phyloP scores from a whole-genome alignment of 2,329 filamentous ascomycete genomes.

The Fusarium pininemorale region DNA sequence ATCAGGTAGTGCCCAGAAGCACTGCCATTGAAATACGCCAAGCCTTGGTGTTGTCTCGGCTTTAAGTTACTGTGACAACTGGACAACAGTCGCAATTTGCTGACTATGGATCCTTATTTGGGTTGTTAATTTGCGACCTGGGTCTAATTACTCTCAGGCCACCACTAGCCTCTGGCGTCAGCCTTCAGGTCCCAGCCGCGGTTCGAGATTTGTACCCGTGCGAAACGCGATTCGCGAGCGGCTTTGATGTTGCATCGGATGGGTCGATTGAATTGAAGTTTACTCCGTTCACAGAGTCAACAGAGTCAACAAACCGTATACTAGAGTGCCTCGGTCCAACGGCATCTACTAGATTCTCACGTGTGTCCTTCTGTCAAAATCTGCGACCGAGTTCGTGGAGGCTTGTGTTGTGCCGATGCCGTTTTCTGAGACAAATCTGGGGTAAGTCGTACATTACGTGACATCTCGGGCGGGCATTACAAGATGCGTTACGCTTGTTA shows the following conservation, averaged over 20 bases:
- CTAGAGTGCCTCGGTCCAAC: constrained; percentile 22
- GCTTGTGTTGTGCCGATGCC: constrained; percentile 6
- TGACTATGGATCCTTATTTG: constrained; percentile 20
- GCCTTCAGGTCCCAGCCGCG: constrained; percentile 6
- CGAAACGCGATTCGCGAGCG: constrained; percentile 1
- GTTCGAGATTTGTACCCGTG: constrained; percentile 4
- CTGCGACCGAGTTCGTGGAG: not conserved
- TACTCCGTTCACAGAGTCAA: not conserved
- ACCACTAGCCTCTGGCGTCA: constrained; percentile 22
- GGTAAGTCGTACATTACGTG: constrained; percentile 1
- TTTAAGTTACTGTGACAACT: constrained; percentile 42
- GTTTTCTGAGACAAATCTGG: constrained; percentile 28
- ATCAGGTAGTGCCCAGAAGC: not conserved
- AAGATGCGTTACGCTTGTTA: not conserved
- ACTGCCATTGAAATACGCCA: constrained; percentile 20
- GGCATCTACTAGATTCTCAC: not conserved
- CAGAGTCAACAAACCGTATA: not conserved
- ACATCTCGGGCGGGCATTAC: not conserved
- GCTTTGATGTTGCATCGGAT: not conserved
- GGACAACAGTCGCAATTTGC: constrained; percentile 4
- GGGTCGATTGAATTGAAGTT: not conserved
- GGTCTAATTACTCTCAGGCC: constrained; percentile 13
- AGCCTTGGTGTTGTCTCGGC: constrained; percentile 25
- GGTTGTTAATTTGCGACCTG: constrained; percentile 19
- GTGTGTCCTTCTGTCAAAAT: constrained; percentile 2